phyloP scores from a whole-genome alignment of 306 rosid genomes.

The Spatholobus suberectus region DNA sequence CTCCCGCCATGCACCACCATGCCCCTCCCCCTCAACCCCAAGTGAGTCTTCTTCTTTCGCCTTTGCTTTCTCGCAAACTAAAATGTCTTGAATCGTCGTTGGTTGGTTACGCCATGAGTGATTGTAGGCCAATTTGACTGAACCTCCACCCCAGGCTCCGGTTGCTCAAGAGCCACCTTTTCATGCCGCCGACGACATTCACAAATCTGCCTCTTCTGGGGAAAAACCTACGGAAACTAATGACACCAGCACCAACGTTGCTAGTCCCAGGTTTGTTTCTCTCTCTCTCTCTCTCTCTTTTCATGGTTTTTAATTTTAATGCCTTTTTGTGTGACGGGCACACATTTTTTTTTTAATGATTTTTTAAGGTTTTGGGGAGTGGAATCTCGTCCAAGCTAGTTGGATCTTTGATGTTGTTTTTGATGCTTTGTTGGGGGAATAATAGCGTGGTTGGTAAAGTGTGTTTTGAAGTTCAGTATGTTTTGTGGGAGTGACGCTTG shows the following conservation, averaged over 20 bases:
- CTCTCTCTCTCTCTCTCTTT: background rate
- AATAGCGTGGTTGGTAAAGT: background rate
- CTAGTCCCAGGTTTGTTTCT: slow-evolving; percentile 64
- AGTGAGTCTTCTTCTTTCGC: slow-evolving; percentile 15
- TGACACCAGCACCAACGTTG: slow-evolving; percentile 46
- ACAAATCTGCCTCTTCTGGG: slow-evolving; percentile 54
- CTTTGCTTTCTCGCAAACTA: slow-evolving; percentile 4
- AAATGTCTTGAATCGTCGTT: background rate
- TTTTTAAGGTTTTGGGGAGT: slow-evolving; percentile 1
- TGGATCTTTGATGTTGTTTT: background rate
- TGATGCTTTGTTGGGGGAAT: background rate
- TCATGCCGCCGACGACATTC: slow-evolving; percentile 50
- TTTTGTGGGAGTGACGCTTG: background rate
- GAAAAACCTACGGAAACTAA: slow-evolving; percentile 61
- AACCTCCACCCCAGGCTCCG: slow-evolving; percentile 50
- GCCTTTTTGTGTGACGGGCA: slow-evolving; percentile 1
- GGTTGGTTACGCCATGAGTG: background rate
- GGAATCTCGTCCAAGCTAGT: background rate
- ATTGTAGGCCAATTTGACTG: slow-evolving; percentile 52
- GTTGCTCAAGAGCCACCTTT: slow-evolving; percentile 56
- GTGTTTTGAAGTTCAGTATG: background rate
- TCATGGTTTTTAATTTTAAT: background rate
- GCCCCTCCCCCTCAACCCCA: background rate
- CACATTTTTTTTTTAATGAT: background rate
- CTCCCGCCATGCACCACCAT: slow-evolving; percentile 42